Conservation (phyloP, 2,329 filamentous ascomycete species). For the Trichoderma brevicompactum region DNA sequence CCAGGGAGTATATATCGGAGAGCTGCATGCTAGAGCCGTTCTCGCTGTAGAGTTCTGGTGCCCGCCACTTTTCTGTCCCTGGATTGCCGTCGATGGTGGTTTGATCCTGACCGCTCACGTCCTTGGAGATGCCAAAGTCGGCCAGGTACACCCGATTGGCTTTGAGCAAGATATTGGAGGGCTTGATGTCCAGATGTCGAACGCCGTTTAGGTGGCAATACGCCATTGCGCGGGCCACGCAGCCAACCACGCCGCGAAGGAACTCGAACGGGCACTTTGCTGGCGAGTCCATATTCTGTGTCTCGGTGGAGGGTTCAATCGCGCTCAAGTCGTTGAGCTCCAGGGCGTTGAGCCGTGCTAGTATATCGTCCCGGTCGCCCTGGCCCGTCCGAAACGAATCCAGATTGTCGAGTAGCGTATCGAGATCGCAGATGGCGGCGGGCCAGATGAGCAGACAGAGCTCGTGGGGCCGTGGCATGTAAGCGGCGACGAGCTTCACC, state of each 20-base stretch:
- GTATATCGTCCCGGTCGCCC: constrained; percentile 48
- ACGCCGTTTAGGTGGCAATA: constrained; percentile 50
- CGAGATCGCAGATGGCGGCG: constrained; percentile 52
- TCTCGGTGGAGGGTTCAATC: constrained; percentile 38
- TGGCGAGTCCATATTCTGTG: constrained; percentile 33
- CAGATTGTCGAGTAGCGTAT: constrained; percentile 49
- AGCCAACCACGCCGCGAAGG: constrained; percentile 50
- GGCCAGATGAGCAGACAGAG: constrained; percentile 54
- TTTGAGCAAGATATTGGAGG: constrained; percentile 52
- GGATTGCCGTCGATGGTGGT: constrained; percentile 49
- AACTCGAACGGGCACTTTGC: constrained; percentile 47
- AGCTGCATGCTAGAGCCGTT: constrained; percentile 50
- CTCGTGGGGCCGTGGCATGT: constrained; percentile 46
- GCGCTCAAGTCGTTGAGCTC: constrained; percentile 46
- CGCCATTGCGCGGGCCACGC: constrained; percentile 49
- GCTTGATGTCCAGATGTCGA: constrained; percentile 54
- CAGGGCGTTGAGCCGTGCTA: constrained; percentile 45
- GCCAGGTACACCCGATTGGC: constrained; percentile 52
- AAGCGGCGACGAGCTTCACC: constrained; percentile 53
- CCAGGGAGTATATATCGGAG: constrained; percentile 55
- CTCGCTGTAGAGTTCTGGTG: constrained; percentile 49
- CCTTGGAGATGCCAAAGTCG: constrained; percentile 55
- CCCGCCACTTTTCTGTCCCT: constrained; percentile 51
- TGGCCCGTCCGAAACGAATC: constrained; percentile 46
- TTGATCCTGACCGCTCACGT: constrained; percentile 51